Base-by-base conservation (phyloP, 306 rosid species). In the Senna tora region DNA sequence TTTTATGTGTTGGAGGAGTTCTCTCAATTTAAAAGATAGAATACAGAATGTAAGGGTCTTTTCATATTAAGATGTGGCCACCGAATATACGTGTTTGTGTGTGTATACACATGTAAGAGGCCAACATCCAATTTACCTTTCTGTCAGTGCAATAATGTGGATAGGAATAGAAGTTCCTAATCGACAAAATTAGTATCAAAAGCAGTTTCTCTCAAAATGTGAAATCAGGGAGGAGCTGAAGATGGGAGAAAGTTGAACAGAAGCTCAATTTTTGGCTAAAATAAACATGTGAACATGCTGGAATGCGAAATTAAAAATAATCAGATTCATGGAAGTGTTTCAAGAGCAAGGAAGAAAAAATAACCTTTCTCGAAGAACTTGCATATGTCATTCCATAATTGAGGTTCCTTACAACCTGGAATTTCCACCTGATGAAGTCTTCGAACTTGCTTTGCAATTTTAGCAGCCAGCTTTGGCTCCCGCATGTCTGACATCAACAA, bases 341-440 rank as follows among this genome's bases (percentile, higher is more conserved):
- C 47, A 42, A 42, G 11, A 55, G 45, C 21, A 42, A 42, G 47
- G 38, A 65, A 64, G 64, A 57, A 54, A 55, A 77, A 28, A 79
- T 65, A 34, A 90, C 98, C 98, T 90, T 82, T 84, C 45, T 85
- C 89, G 60, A 84, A 87, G 85, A 88, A 93, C 76, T 85, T 93
- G 83, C 66, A 52, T 67, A 87, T 64, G 80, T 93, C 98, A 43
- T 59, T 85, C 98, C 98, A 93, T 65, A 93, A 68, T 64, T 88
- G 97, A 64, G 98, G 96, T 79, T 93, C 98, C 78, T 84, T 90
- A 69, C 90, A 83, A 58, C 91, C 91, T 32, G 97, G 97, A 81
- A 93, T 73, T 69, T 85, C 90, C 72, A 93, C 81, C 69, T 85
- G 77, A 76, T 93, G 98, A 75, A 93, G 90, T 74, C 75, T 80